Conservation (phyloP, 2,329 filamentous ascomycete genomes). For the Penicillium sp. region DNA sequence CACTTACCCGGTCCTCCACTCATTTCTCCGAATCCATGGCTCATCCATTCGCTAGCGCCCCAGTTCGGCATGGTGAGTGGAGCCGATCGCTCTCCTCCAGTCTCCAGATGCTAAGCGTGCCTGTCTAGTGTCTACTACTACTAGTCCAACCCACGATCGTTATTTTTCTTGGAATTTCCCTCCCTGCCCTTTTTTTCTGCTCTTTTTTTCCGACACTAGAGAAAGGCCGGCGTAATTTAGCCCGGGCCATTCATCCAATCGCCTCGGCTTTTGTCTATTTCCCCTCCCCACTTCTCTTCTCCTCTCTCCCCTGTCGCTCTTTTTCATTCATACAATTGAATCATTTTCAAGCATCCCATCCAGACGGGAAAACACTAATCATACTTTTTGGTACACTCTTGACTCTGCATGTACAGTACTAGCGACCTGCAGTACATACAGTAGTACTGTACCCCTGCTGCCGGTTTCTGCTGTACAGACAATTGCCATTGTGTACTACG, state of each 20-base stretch:
- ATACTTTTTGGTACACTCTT: neutral
- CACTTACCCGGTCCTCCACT: conserved; percentile 1
- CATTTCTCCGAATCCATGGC: conserved; percentile 21
- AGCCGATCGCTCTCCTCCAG: conserved; percentile 13
- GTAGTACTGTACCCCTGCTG: neutral
- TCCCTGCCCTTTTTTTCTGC: neutral
- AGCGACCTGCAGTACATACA: neutral
- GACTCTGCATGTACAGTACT: conserved; percentile 1
- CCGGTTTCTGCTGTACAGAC: neutral
- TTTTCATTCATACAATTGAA: conserved; percentile 5
- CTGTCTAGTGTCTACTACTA: neutral
- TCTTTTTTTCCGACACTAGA: conserved; percentile 3
- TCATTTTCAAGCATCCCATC: neutral
- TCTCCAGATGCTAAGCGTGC: conserved; percentile 5
- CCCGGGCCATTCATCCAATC: neutral
- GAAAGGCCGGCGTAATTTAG: neutral
- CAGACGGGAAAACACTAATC: neutral
- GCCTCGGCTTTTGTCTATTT: neutral
- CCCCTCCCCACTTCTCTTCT: neutral
- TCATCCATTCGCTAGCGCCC: conserved; percentile 19
- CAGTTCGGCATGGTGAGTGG: conserved; percentile 13
- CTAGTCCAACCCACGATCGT: conserved; percentile 15
- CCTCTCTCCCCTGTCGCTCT: conserved; percentile 12
- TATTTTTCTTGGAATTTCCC: conserved; percentile 4
- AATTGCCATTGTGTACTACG: conserved; percentile 24